Evolutionary conservation across 495 filamentous ascomycete species (phyloP), one percentile per base, ranked within the genome.

Genomic region (Tuber umbilicatum): DNA sequence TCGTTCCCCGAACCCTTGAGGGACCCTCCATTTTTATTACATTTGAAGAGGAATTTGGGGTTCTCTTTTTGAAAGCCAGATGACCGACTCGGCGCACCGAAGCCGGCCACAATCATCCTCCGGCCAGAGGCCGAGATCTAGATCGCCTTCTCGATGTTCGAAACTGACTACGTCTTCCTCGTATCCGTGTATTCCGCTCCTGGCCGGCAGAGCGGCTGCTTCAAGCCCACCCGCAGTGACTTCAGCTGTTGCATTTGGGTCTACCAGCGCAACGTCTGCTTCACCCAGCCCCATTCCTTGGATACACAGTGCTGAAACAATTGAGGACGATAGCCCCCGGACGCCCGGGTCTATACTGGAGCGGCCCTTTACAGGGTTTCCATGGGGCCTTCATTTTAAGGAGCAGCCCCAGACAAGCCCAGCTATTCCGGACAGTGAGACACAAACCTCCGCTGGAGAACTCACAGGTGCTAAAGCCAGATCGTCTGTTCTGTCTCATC

Each of bases 211-310:
- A 68, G 75, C 77, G 45, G 77, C 77, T 67, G 76, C 72, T 70
- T 79, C 77, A 74, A 79, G 77, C 60, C 77, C 77, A 47, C 75
- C 77, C 60, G 76, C 77, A 47, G 77, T 79, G 47, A 79, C 77
- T 78, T 79, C 77, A 42, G 77, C 77, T 39, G 77, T 79, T 70
- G 77, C 77, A 39, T 79, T 79, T 75, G 77, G 77, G 23, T 79
- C 77, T 45, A 79, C 77, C 35, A 79, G 77, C 70, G 78, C 77
- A 64, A 79, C 77, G 17, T 73, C 77, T 72, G 77, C 77, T 69
- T 70, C 78, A 42, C 75, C 76, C 69, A 75, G 77, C 69, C 69
- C 72, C 19, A 78, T 74, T 69, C 38, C 68, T 31, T 76, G 78
- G 69, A 74, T 76, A 69, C 71, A 71, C 9, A 79, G 77, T 70